Conservation (phyloP, 805 yeast species). For the Candida quercuum region DNA sequence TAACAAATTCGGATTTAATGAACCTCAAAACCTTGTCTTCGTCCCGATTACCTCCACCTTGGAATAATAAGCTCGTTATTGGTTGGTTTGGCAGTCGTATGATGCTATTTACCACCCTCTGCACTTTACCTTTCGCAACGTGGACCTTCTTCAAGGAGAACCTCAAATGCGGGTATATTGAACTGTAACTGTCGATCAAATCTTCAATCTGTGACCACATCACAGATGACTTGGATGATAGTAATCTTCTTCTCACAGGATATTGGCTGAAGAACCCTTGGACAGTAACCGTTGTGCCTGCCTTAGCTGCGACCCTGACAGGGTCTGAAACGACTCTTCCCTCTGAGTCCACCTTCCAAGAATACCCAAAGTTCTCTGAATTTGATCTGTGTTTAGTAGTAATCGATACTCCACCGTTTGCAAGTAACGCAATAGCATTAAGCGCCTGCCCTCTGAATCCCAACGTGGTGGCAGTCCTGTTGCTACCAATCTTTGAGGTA, state of each 20-base stretch:
- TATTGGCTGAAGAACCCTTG: constrained; percentile 26
- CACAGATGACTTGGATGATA: constrained; percentile 14
- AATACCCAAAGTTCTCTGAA: constrained; percentile 15
- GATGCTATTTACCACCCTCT: neutral
- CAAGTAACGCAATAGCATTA: constrained; percentile 29
- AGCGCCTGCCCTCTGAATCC: constrained; percentile 52
- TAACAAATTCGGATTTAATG: neutral
- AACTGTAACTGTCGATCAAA: constrained; percentile 26
- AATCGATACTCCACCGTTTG: constrained; percentile 21
- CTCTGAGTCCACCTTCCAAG: constrained; percentile 1
- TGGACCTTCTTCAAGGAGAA: constrained; percentile 19
- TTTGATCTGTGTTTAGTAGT: constrained; percentile 25
- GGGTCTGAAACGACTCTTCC: constrained; percentile 35
- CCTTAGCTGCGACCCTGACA: constrained; percentile 11
- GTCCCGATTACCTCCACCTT: too few species aligned
- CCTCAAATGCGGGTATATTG: constrained; percentile 25
- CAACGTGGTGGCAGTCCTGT: constrained; percentile 24
- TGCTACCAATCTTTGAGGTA: constrained; percentile 35
- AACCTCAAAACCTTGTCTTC: neutral
- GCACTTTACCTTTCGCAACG: neutral
- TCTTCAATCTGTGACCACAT: constrained; percentile 8
- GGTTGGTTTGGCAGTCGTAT: neutral
- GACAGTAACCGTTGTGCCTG: constrained; percentile 33
- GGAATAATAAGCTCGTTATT: neutral
- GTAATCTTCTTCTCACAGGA: constrained; percentile 28